Base-by-base conservation (phyloP, 176 grass and related monocot genomes). In the Microstegium vimineum region DNA sequence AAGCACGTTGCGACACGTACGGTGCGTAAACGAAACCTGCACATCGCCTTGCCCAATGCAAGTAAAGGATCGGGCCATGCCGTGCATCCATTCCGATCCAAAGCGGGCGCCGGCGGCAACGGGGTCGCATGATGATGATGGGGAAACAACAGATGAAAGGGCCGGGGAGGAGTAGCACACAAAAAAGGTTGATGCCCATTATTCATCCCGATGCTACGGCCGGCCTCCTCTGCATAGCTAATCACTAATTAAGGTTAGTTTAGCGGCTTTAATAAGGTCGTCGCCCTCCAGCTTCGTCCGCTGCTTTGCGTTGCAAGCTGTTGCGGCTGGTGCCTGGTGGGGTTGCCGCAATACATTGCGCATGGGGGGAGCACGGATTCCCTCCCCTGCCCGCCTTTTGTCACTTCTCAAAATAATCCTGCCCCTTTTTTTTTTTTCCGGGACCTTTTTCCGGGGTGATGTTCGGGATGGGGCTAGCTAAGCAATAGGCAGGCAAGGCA, bases 351-450 rank as follows among this genome's bases (percentile, higher is more conserved):
- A 86, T 79, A 41, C 69, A 86, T 65, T 80, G 67, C 83, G 66
- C 75, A 73, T 80, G 84, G 59, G 61, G 74, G 74, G 32, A 72
- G 72, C 59, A 17, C 28, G 69, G 75, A 84, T 75, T 42, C 40
- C 36, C 38, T 15, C n/a, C 14, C 60, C 4, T 22, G 4, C 26
- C 41, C 49, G 36, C 43, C 80, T 73, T 73, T 88, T 72, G 74
- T 78, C 80, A 73, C 86, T 25, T 83, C 14, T 78, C 66, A 88
- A 86, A 87, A 72, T 71, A 83, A 54, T 60, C 75, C 30, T 10
- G 54, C 73, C 54, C 73, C 54, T 11, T 54, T 46, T 82, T 41
- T 45, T 42, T 43, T 69, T 37, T 52, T 1, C 11, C 4, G 22
- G 17, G 8, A 8, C 52, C 10, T 57, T 86, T 78, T 56, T 31